phyloP scores from a whole-genome alignment of 805 yeast species.

The Yamadazyma paraphyllophila region DNA sequence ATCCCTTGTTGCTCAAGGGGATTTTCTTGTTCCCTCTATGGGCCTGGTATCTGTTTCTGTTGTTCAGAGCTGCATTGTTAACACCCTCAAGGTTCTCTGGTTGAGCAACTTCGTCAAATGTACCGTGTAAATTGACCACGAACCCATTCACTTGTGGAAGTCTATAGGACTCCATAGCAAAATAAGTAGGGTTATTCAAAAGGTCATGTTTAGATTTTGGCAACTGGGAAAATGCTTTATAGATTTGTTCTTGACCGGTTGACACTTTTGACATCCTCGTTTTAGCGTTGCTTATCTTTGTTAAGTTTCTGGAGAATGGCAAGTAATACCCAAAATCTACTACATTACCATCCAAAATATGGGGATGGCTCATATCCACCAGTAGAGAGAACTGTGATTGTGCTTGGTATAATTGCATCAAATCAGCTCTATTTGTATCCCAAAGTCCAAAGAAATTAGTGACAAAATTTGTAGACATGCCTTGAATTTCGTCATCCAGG shows the following conservation, averaged over 20 bases:
- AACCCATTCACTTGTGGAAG: conserved; percentile 73
- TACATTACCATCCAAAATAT: conserved; percentile 18
- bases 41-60: conserved; percentile 18
- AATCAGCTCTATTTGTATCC: conserved; percentile 74
- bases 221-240: conserved; percentile 56
- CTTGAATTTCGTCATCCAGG: conserved; percentile 70
- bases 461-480: conserved; percentile 72
- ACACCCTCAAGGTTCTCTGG: conserved; percentile 41
- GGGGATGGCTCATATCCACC: conserved; percentile 70
- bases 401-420: conserved; percentile 71
- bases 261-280: conserved; percentile 59
- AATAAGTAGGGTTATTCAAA: conserved; percentile 57
- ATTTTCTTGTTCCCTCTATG: conserved; percentile 26
- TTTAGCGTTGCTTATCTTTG: conserved; percentile 55
- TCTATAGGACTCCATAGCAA: conserved; percentile 76
- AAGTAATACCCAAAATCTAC: conserved; percentile 63
- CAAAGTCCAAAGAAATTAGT: conserved; percentile 73
- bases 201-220: conserved; percentile 82
- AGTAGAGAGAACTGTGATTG: conserved; percentile 84
- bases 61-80: conserved; percentile 7
- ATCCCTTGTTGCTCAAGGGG: conserved; percentile 61
- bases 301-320: conserved; percentile 72
- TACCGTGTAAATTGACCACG: conserved; percentile 79
- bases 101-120: conserved; percentile 63
- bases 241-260: conserved; percentile 67